A percentile compares a stretch with the other conserved stretches of the same genome.
phyloP scores from a whole-genome alignment of 305 asterid genomes.

The Fraxinus baroniana region DNA sequence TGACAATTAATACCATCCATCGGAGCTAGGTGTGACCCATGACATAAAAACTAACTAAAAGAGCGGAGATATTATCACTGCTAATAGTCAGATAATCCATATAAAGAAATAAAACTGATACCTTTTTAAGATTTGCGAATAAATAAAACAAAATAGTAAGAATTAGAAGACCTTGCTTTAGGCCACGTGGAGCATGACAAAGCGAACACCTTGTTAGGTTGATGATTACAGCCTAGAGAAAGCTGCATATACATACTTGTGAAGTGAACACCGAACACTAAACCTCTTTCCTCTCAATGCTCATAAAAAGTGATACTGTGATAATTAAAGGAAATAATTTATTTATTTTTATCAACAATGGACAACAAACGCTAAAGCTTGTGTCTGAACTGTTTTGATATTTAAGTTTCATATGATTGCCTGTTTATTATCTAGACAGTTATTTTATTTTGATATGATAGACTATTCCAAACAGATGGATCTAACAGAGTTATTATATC shows the following conservation, averaged over 20 bases:
- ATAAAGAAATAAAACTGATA: neutral
- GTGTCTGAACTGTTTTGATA: neutral
- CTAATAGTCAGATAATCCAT: neutral
- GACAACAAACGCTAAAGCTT: neutral
- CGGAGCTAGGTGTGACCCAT: neutral
- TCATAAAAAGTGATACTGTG: neutral
- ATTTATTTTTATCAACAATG: neutral
- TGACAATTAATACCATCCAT: neutral
- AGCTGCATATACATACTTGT: neutral
- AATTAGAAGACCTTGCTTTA: neutral
- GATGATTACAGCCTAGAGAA: neutral
- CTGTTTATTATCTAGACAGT: neutral
- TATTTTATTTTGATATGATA: neutral
- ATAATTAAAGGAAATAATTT: no score
- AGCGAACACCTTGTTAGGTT: neutral
- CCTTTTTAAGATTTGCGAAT: neutral
- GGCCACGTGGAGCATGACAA: neutral
- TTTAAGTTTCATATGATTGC: neutral
- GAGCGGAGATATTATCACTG: neutral
- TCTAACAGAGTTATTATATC: slow-evolving; percentile 19
- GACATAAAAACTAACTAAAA: neutral
- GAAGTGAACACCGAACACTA: neutral
- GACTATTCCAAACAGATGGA: neutral
- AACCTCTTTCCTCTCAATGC: neutral
- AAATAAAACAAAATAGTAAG: neutral